Evolutionary conservation across 148 eudicot species (phyloP), one percentile per base, ranked within the genome.

Genomic region (Tetragonia tetragonoides): DNA sequence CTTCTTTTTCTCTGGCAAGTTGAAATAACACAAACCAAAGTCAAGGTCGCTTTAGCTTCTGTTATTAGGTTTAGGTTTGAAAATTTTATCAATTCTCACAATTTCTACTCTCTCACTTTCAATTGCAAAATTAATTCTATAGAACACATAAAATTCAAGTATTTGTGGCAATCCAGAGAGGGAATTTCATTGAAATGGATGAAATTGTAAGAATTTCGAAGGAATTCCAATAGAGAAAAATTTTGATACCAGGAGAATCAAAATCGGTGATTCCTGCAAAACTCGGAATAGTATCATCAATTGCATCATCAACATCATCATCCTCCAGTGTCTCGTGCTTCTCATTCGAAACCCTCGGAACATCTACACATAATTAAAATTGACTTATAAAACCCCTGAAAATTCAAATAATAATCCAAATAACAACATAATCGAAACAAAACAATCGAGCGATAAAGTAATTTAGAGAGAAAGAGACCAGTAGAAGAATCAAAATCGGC

Each of bases 401-500:
- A 67, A 37, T 17, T 4, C 34, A 28, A 28, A 28, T 28, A 28
- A 28, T 28, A 28, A 0, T 28, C 34, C 34, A 28, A 28, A 28
- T 28, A 28, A 28, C 34, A 28, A 28, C n/a, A n/a, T n/a, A 28
- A 28, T 28, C 34, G 34, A 28, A 4, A 17, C 0, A 40, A 67
- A 54, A 40, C 18, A n/a, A 11, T 9, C 23, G 10, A 53, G 7
- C 11, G 44, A 21, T n/a, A 56, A 3, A 47, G 40, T 41, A 44
- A 74, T 60, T 4, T 28, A 73, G 34, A 59, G 73, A 70, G 54
- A 16, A 37, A 60, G 8, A 34, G 16, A 87, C 89, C 87, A 23
- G 67, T 62, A 28, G 85, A 87, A 74, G 93, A 90, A 83, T 88
- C 90, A 37, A 84, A 87, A 77, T 87, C 89, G 51, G 66, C 82